Base-by-base conservation (phyloP, 2,329 filamentous ascomycete species). In the Phyllosticta citriasiana region DNA sequence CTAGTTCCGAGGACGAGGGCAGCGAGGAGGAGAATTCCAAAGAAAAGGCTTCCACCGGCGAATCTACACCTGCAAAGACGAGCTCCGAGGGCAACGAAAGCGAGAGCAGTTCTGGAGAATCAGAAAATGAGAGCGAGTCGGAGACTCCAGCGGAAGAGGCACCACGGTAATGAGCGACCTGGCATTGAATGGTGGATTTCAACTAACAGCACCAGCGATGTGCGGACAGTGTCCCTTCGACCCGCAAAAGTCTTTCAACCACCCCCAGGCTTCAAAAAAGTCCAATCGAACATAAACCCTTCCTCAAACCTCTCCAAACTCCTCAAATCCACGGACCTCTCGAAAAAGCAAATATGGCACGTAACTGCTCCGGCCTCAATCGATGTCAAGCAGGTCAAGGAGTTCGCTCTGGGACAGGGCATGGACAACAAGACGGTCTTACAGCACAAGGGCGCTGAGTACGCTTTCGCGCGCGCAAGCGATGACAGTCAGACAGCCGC, bases 311-410 rank as follows among this genome's bases (percentile, higher is more conserved):
- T 68, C 6, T 59, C 68, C 8, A 76, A 81, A 24, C 73, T 87
- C 59, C 84, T 88, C 67, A 80, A 77, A 67, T 77, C 82, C 62
- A 79, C 80, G 60, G 82, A 83, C 66, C 71, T 87, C 7, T 76
- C 84, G 61, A 86, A 86, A 64, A 91, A 90, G 76, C 85, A 91
- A 70, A 78, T 91, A 63, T 92, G 88, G 88, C 89, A 91, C 71
- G 89, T 92, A 67, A 89, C 86, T 9, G 85, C 87, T 3, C 88
- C 88, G 2, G 82, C 84, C 5, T 84, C 83, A 10, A 76, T 91
- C 2, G 84, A 88, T n/a, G 80, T 91, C 61, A 84, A 82, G 10
- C 79, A 87, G 1, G 75, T 91, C 55, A 82, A 85, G 69, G 80
- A 86, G 65, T 76, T 90, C 63, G 80, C 85, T 47, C 80, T 89